phyloP scores from a whole-genome alignment of 2,329 filamentous ascomycete species.

The Emericellopsis cladophorae region DNA sequence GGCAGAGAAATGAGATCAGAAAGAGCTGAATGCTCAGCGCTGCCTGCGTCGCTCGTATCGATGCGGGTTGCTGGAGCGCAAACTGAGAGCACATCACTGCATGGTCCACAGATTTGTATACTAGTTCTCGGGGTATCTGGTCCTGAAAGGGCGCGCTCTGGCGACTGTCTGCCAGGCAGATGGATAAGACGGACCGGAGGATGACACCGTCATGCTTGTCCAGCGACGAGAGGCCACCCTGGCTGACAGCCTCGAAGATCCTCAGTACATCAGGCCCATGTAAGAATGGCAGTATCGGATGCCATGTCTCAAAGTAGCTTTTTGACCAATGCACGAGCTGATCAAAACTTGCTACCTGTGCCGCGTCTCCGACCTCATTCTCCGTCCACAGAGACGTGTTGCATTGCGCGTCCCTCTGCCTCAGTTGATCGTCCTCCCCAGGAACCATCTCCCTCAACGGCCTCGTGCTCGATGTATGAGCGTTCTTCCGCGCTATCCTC shows the following conservation, averaged over 20 bases:
- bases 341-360: slow-evolving; percentile 24
- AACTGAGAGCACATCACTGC: slow-evolving; percentile 34
- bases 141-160: slow-evolving; percentile 17
- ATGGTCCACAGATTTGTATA: slow-evolving; percentile 35
- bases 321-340: slow-evolving; percentile 34
- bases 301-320: slow-evolving; percentile 45
- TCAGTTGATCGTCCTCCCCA: slow-evolving; percentile 41
- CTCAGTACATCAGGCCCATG: slow-evolving; percentile 37
- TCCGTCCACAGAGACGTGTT: slow-evolving; percentile 17
- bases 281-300: slow-evolving; percentile 42
- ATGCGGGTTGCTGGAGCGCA: slow-evolving; percentile 31
- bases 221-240: slow-evolving; percentile 14
- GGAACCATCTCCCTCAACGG: slow-evolving; percentile 28
- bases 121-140: slow-evolving; percentile 15
- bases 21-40: slow-evolving; percentile 40
- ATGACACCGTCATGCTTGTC: slow-evolving; percentile 25
- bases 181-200: slow-evolving; percentile 36
- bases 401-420: slow-evolving; percentile 13
- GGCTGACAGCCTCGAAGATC: slow-evolving; percentile 28
- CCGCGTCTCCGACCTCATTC: slow-evolving; percentile 16
- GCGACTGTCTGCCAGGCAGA: slow-evolving; percentile 37
- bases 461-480: not conserved
- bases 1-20: slow-evolving; percentile 39
- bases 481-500: slow-evolving; percentile 19
- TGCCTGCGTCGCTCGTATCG: slow-evolving; percentile 33